Evolutionary conservation across 1,284 basidiomycete species (phyloP).

Genomic region (Irpex lacteus): DNA sequence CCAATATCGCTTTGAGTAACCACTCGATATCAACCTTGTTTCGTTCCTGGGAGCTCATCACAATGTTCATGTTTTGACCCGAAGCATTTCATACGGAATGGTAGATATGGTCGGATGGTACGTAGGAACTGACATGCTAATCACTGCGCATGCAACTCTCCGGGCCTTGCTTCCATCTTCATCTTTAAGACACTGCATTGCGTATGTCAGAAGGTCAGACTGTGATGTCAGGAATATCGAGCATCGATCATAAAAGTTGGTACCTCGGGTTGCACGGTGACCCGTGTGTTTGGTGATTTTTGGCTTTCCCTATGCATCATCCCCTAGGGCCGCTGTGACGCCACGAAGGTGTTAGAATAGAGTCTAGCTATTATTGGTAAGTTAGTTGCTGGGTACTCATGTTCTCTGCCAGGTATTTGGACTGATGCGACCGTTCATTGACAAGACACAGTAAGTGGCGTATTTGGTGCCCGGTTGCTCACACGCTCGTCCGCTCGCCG

Average conservation of each 20-base stretch:
- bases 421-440: not conserved
- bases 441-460: not conserved
- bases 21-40: too few species aligned
- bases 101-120: too few species aligned
- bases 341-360: not conserved
- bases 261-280: not conserved
- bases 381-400: not conserved
- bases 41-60: too few species aligned
- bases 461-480: not conserved
- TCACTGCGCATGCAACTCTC: too few species aligned
- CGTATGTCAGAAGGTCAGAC: too few species aligned
- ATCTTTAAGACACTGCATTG: too few species aligned
- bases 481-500: not conserved
- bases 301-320: not conserved
- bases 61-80: too few species aligned
- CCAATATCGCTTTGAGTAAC: not conserved
- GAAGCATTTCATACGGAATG: too few species aligned
- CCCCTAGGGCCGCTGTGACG: not conserved
- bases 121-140: too few species aligned
- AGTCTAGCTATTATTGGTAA: not conserved
- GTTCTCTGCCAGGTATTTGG: not conserved
- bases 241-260: not conserved
- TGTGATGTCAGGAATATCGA: not conserved
- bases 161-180: too few species aligned
- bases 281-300: too few species aligned